phyloP scores from a whole-genome alignment of 1,284 basidiomycete species.

The Boletellus deceptivus region DNA sequence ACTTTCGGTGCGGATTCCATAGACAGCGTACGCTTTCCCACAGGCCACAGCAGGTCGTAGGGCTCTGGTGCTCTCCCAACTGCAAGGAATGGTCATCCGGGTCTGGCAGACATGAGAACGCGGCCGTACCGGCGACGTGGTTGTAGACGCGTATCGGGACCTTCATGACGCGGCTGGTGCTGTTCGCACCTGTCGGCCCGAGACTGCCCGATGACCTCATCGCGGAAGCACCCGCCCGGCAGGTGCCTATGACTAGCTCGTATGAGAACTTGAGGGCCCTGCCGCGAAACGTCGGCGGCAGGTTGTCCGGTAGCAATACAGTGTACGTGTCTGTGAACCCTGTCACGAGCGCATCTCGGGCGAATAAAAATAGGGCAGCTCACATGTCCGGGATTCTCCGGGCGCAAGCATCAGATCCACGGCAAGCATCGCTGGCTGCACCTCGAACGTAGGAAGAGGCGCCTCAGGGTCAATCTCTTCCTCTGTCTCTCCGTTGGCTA shows the following conservation, averaged over 20 bases:
- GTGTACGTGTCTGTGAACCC: slow-evolving; percentile 68
- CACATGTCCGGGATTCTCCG: slow-evolving; percentile 81
- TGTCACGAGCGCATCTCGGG: neutral
- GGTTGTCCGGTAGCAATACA: slow-evolving; percentile 67
- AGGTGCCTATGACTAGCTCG: slow-evolving; percentile 83
- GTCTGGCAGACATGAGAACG: neutral
- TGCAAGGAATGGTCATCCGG: slow-evolving; percentile 22
- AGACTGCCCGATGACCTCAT: slow-evolving; percentile 26
- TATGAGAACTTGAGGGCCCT: slow-evolving; percentile 85
- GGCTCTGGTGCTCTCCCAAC: slow-evolving; percentile 53
- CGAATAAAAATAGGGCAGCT: slow-evolving; percentile 32
- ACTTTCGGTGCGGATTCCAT: slow-evolving; percentile 21
- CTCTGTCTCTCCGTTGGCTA: slow-evolving; percentile 24
- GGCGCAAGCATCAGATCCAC: slow-evolving; percentile 77
- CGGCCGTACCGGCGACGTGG: slow-evolving; percentile 66
- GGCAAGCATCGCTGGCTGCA: slow-evolving; percentile 80
- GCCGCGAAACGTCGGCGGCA: slow-evolving; percentile 91
- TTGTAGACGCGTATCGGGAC: slow-evolving; percentile 89
- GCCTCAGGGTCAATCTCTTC: slow-evolving; percentile 60
- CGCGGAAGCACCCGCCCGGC: slow-evolving; percentile 52
- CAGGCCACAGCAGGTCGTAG: slow-evolving; percentile 73
- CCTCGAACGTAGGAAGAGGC: slow-evolving; percentile 76
- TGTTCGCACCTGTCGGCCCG: slow-evolving; percentile 42
- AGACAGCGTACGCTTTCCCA: slow-evolving; percentile 37
- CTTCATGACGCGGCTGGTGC: slow-evolving; percentile 79